Percentiles rank a stretch among this genome's conserved stretches.
Conservation (phyloP, 139 green algal genomes). For the Zygnema circumcarinatum region DNA sequence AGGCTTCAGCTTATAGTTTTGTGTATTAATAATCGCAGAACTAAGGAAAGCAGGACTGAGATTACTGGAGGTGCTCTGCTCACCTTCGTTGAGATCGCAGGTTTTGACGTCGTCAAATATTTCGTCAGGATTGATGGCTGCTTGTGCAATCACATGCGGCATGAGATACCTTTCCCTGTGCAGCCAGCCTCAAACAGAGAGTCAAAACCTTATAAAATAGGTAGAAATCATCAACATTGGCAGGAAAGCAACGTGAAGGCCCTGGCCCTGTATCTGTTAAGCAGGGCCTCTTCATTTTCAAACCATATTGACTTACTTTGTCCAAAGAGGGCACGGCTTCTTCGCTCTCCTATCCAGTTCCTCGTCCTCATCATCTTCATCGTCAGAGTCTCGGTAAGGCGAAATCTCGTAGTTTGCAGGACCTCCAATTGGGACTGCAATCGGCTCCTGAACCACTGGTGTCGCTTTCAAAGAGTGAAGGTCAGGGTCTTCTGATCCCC, state of each 20-base stretch:
- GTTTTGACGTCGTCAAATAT: slow-evolving; percentile 56
- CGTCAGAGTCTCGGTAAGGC: slow-evolving; percentile 27
- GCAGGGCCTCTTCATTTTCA: no score
- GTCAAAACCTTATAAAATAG: background rate
- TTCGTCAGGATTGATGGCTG: slow-evolving; percentile 45
- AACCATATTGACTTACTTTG: slow-evolving; percentile 50
- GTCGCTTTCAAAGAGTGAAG: background rate
- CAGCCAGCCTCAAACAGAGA: background rate
- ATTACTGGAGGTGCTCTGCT: background rate
- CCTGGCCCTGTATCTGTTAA: no score
- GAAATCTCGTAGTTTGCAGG: slow-evolving; percentile 58
- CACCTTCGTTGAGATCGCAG: slow-evolving; percentile 57
- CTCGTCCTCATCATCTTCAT: slow-evolving; percentile 44
- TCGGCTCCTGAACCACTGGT: background rate
- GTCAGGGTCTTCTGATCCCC: background rate
- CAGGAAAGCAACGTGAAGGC: no score
- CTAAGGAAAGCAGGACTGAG: background rate
- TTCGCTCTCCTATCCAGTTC: slow-evolving; percentile 10
- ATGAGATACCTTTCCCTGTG: slow-evolving; percentile 32
- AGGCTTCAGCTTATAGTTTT: background rate
- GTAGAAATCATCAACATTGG: background rate
- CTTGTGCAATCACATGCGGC: slow-evolving; percentile 32
- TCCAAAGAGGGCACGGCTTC: slow-evolving; percentile 57
- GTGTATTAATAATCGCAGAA: background rate
- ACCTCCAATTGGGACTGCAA: background rate